Evolutionary conservation across 164 flowering plant species (phyloP).

Genomic region (Magnolia officinalis): DNA sequence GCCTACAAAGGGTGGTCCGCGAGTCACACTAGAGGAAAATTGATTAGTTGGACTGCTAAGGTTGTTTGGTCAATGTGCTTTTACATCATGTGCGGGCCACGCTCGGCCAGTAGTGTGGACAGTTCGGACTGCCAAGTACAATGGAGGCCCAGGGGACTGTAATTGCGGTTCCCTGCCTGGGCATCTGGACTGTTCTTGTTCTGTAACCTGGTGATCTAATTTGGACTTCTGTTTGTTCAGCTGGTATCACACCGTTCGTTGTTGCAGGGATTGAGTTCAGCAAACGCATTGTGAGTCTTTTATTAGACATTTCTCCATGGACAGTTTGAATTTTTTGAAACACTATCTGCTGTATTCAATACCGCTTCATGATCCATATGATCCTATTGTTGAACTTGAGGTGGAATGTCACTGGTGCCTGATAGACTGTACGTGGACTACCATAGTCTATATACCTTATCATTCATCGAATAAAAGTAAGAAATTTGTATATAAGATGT

Average conservation of each 20-base stretch:
- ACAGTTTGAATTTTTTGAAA: neutral
- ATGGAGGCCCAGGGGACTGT: neutral
- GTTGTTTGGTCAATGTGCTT: neutral
- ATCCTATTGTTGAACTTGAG: neutral
- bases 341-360: neutral
- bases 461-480: neutral
- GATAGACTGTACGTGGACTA: no score
- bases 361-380: neutral
- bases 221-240: slow-evolving; percentile 28
- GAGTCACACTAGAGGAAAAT: neutral
- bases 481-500: no score
- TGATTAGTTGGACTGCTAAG: neutral
- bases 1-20: neutral
- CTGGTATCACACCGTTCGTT: slow-evolving; percentile 82
- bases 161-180: no score
- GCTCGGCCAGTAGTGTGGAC: neutral
- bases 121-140: neutral
- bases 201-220: neutral
- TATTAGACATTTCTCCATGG: neutral
- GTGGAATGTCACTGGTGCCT: neutral
- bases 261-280: slow-evolving; percentile 90
- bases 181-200: neutral
- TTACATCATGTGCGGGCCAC: neutral
- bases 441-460: neutral
- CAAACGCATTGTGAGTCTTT: slow-evolving; percentile 72